Percentiles rank a stretch among this genome's conserved stretches.
Conservation (phyloP, 495 filamentous ascomycete species). For the Aspergillus affinis region DNA sequence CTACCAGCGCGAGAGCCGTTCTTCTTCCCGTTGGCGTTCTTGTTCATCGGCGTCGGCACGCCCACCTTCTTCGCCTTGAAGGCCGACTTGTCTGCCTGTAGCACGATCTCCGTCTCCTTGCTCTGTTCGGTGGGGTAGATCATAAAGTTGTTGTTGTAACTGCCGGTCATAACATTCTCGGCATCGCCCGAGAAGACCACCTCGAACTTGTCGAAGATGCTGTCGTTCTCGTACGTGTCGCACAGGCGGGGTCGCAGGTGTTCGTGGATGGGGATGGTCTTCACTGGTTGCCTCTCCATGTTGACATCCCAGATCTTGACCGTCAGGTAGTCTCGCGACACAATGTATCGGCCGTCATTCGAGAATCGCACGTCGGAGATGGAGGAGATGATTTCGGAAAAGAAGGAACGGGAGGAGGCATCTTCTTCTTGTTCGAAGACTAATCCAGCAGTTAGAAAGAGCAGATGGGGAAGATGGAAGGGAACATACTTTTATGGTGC, state of each 20-base stretch:
- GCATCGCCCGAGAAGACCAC: conserved; percentile 98
- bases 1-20: conserved; percentile 82
- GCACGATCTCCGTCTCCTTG: conserved; percentile 93
- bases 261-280: conserved; percentile 98
- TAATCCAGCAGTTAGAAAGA: conserved; percentile 36
- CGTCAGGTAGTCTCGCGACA: conserved; percentile 95
- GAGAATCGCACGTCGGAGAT: conserved; percentile 99
- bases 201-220: conserved; percentile 99
- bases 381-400: conserved; percentile 98
- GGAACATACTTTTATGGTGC: conserved; percentile 79
- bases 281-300: conserved; percentile 95
- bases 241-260: conserved; percentile 92
- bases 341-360: conserved; percentile 91
- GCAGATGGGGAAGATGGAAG: neutral
- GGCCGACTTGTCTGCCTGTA: conserved; percentile 97
- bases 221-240: conserved; percentile 99
- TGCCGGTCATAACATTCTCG: conserved; percentile 99
- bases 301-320: conserved; percentile 99
- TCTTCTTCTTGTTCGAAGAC: conserved; percentile 99
- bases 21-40: conserved; percentile 73
- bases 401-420: conserved; percentile 97
- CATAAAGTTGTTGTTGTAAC: conserved; percentile 99
- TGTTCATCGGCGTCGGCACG: conserved; percentile 95
- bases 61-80: conserved; percentile 99
- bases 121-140: conserved; percentile 96